Evolutionary conservation across 805 yeast species (phyloP).

Genomic region (Lipomyces anomalus): DNA sequence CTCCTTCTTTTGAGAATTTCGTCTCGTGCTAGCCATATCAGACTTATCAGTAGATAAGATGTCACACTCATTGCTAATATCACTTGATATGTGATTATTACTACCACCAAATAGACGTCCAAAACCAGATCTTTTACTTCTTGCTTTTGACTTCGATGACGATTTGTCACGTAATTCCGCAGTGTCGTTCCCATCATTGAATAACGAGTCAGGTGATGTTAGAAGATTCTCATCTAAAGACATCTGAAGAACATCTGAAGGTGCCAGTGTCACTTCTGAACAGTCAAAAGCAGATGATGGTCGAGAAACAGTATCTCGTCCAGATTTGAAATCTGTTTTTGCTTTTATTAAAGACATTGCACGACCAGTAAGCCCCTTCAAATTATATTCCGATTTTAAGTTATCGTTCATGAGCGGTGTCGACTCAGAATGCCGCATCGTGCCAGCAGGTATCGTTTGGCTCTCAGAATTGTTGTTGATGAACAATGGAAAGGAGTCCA

Average conservation of each 20-base stretch:
- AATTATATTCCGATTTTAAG: too few species aligned
- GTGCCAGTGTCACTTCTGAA: not conserved
- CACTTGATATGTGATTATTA: too few species aligned
- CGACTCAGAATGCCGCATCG: too few species aligned
- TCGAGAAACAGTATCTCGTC: not conserved
- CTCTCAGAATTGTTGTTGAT: too few species aligned
- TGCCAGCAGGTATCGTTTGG: too few species aligned
- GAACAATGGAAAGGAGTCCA: too few species aligned
- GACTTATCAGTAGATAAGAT: not conserved
- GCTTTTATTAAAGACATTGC: not conserved
- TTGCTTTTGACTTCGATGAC: not conserved
- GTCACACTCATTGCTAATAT: too few species aligned
- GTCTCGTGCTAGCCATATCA: not conserved
- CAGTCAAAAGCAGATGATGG: not conserved
- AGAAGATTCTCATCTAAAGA: not conserved
- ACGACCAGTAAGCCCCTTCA: not conserved
- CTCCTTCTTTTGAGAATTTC: not conserved
- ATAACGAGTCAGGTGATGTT: not conserved
- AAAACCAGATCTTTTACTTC: not conserved
- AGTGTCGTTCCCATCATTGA: too few species aligned
- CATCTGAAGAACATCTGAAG: not conserved
- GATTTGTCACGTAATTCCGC: not conserved
- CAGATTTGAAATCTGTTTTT: too few species aligned
- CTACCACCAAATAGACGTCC: not conserved
- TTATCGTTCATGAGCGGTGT: too few species aligned